Base-by-base conservation (phyloP, 1,139 yeast genomes). In the Wickerhamiella pararugosa region DNA sequence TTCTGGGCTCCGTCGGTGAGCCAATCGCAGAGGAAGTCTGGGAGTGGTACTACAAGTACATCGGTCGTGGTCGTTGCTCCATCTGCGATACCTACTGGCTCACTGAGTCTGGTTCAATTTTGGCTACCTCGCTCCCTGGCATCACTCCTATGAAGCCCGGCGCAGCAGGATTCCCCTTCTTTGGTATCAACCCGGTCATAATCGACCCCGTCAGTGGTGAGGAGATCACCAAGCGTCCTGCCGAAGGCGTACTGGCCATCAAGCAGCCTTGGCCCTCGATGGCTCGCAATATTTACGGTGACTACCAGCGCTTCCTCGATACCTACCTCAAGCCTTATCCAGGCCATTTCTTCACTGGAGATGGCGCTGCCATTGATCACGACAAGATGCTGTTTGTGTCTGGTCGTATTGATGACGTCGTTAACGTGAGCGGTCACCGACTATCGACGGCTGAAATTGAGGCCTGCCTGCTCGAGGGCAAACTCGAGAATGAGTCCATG, bases 351-450 rank as follows among this genome's bases (percentile, higher is more conserved):
- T 90, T 90, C 71, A 87, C 97, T 25, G 98, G 98, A 58, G 98
- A 90, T 63, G 97, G 97, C 65, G 97, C 96, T 43, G 97, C 94
- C 45, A 78, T 96, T 65, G 98, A 90, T 62, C 78, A 79, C 56
- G 97, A 90, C 58, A 97, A 97, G 42, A 90, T 79, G 72, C 84
- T 86, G 70, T 90, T 97, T 95, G 87, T 90, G 58, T 76, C 94
- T 64, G 97, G 98, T 55, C 82, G 98, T 68, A 97, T 90, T 53
- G 98, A 90, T 63, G 98, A 90, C 58, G 97, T 90, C 50, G 97
- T 90, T 54, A 90, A 90, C 61, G 97, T 90, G 42, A 80, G 94
- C 45, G 98, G 98, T 52, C 98, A 90, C 66, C 80, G 98, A 66
- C 72, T 90, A 56, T 86, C 96, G 25, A 90, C 98, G 41, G 87